A percentile compares a stretch with the other conserved stretches of the same genome.
Conservation (phyloP, 2,329 filamentous ascomycete genomes). For the Scedosporium aurantiacum region DNA sequence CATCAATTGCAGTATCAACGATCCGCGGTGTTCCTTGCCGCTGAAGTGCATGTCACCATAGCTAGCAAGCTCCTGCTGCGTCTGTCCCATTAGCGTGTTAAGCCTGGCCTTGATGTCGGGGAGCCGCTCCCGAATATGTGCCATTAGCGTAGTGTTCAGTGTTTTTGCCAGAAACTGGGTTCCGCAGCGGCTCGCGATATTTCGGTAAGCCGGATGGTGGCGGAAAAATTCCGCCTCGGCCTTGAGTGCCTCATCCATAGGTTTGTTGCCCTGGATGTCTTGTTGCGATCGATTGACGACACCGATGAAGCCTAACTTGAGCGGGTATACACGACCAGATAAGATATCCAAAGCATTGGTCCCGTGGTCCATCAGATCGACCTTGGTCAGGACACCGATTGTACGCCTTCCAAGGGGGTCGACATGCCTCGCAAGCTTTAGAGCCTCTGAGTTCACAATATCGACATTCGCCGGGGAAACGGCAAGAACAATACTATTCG, state of each 20-base stretch:
- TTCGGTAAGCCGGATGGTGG: slow-evolving; percentile 92
- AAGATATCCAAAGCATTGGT: slow-evolving; percentile 96
- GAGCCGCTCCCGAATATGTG: slow-evolving; percentile 86
- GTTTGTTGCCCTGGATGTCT: slow-evolving; percentile 92
- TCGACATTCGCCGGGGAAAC: slow-evolving; percentile 97
- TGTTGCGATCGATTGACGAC: slow-evolving; percentile 97
- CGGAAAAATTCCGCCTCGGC: slow-evolving; percentile 92
- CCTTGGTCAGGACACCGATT: slow-evolving; percentile 92
- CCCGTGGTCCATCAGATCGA: slow-evolving; percentile 97
- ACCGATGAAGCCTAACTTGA: slow-evolving; percentile 96
- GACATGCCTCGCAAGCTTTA: slow-evolving; percentile 94
- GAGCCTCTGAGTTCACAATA: slow-evolving; percentile 92
- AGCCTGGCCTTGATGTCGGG: slow-evolving; percentile 96
- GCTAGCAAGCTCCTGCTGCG: slow-evolving; percentile 93
- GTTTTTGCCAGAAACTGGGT: slow-evolving; percentile 92
- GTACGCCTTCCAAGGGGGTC: slow-evolving; percentile 89
- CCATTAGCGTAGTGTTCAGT: slow-evolving; percentile 89
- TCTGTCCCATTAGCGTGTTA: slow-evolving; percentile 99
- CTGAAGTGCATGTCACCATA: slow-evolving; percentile 98
- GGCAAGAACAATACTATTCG: slow-evolving; percentile 94
- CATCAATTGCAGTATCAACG: slow-evolving; percentile 92
- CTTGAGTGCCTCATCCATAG: slow-evolving; percentile 82
- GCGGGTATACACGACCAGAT: slow-evolving; percentile 89
- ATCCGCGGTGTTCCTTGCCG: slow-evolving; percentile 91
- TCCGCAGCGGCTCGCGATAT: slow-evolving; percentile 86